Percentiles rank a stretch among this genome's conserved stretches.
These are phyloP conservation scores for Xylaria bambusicola DNA, from an alignment of 495 filamentous ascomycete species.

Conservation along the genomic window DNA sequence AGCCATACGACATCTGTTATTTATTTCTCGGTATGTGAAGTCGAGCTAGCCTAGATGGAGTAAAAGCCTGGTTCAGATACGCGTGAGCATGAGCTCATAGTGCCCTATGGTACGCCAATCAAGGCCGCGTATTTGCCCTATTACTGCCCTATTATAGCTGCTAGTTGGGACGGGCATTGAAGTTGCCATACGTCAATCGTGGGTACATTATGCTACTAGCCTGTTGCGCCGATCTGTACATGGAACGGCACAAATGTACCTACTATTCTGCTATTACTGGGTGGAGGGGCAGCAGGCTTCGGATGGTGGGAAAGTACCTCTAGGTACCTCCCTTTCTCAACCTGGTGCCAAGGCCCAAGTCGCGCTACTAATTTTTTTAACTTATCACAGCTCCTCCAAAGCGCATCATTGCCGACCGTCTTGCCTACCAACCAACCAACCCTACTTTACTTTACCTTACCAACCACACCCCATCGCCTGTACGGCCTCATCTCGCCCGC, in stretches of 20 bases:
- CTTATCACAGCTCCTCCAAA: constrained; percentile 13
- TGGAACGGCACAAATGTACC: too few relatives aligned
- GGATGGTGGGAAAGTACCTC: too few relatives aligned
- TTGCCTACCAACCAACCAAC: background rate
- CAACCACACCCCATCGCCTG: background rate
- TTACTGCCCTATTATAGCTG: too few relatives aligned
- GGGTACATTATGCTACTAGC: too few relatives aligned
- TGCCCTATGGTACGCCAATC: constrained; percentile 5
- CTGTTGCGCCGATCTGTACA: too few relatives aligned
- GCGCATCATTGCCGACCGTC: constrained; percentile 19
- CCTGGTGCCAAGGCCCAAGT: constrained; percentile 15
- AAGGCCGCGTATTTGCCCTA: background rate
- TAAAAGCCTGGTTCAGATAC: background rate
- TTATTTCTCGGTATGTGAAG: background rate
- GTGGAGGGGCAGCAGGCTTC: too few relatives aligned
- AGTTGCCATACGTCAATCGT: too few relatives aligned
- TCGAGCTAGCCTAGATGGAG: background rate
- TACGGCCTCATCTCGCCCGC: background rate
- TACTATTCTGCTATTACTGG: too few relatives aligned
- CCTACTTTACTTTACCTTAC: background rate
- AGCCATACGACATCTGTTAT: too few relatives aligned
- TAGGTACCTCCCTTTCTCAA: too few relatives aligned
- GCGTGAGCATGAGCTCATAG: constrained; percentile 11
- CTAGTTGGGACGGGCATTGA: too few relatives aligned
- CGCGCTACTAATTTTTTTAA: constrained; percentile 22